Evolutionary conservation across 192 early-diverging fungal genomes (phyloP).

Genomic region (Umbelopsis sp.): DNA sequence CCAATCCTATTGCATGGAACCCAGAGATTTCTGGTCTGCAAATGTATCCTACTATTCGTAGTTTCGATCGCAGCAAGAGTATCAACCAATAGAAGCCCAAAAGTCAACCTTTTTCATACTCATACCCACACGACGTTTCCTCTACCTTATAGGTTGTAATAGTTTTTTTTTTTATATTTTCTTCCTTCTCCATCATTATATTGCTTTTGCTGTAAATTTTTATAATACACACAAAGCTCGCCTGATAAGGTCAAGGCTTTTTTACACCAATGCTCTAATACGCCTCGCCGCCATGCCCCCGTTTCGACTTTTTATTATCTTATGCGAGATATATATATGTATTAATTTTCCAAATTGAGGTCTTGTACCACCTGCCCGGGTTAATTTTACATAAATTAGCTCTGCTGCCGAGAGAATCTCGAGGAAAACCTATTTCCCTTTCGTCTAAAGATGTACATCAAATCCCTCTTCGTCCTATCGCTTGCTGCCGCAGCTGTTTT

Average conservation of each 20-base stretch:
- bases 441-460: background rate
- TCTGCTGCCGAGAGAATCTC: too few species aligned
- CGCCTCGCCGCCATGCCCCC: too few species aligned
- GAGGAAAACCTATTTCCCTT: background rate
- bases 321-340: too few species aligned
- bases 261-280: too few species aligned
- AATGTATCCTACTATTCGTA: slow-evolving; percentile 78
- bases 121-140: slow-evolving; percentile 9
- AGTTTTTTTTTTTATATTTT: background rate
- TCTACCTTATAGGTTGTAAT: slow-evolving; percentile 14
- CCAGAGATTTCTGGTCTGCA: slow-evolving; percentile 82
- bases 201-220: too few species aligned
- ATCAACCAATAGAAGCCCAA: slow-evolving; percentile 11
- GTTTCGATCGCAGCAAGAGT: slow-evolving; percentile 20
- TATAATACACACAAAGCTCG: too few species aligned
- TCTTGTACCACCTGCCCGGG: too few species aligned
- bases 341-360: too few species aligned
- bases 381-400: too few species aligned
- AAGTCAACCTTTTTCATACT: background rate
- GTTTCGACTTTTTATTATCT: too few species aligned
- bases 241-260: too few species aligned
- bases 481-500: background rate
- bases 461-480: background rate
- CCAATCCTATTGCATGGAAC: slow-evolving; percentile 68
- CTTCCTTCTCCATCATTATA: background rate